Conservation (phyloP, 257 asterid species). For the Ilex aquifolium region DNA sequence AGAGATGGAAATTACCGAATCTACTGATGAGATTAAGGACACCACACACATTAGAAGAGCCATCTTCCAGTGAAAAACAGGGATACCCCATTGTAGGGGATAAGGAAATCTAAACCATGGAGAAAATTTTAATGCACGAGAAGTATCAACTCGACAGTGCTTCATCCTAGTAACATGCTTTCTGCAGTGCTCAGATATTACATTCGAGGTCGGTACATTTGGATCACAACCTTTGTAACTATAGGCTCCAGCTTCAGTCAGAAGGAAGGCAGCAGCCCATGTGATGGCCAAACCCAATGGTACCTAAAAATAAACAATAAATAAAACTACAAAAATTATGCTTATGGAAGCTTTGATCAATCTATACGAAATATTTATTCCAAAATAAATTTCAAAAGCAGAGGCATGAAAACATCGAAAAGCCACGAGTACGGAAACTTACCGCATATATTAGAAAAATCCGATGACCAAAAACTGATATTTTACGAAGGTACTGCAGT, state of each 20-base stretch:
- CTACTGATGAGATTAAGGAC: conserved; percentile 83
- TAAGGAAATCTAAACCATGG: conserved; percentile 97
- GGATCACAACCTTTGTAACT: conserved; percentile 86
- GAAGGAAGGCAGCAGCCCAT: conserved; percentile 78
- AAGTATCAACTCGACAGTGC: conserved; percentile 78
- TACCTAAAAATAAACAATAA: conserved; percentile 35
- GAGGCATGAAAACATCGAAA: background rate
- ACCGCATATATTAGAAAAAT: conserved; percentile 85
- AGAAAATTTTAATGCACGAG: conserved; percentile 72
- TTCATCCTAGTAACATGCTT: conserved; percentile 74
- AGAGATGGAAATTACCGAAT: conserved; percentile 66
- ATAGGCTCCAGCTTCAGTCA: conserved; percentile 77
- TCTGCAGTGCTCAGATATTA: conserved; percentile 81
- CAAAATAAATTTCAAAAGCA: too few relatives aligned
- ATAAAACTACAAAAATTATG: background rate
- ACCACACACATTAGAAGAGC: conserved; percentile 95
- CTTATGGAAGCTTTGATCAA: background rate
- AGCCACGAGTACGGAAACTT: conserved; percentile 15
- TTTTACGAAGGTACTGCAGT: conserved; percentile 94
- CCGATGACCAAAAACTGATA: conserved; percentile 90
- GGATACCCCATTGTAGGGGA: conserved; percentile 96
- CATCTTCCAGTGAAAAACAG: conserved; percentile 89
- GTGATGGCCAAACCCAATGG: conserved; percentile 80
- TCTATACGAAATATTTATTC: too few relatives aligned
- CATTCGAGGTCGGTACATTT: conserved; percentile 70